phyloP scores from a whole-genome alignment of 163 green algal genomes.

The Chlorella variabilis region DNA sequence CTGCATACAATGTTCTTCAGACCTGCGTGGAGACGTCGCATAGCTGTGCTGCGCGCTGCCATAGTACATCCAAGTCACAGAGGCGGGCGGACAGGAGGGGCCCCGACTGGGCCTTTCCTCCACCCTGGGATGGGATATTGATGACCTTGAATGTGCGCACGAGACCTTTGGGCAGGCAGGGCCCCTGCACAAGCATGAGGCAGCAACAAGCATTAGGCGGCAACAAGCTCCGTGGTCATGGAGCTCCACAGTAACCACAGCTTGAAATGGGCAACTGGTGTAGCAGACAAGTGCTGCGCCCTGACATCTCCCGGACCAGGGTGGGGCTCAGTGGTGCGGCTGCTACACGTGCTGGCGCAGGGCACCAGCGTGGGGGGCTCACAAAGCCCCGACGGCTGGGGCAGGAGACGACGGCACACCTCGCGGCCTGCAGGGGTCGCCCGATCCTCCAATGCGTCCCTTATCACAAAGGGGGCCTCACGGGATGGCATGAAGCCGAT shows the following conservation, averaged over 20 bases:
- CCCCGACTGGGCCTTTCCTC: slow-evolving; percentile 31
- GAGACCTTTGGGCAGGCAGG: slow-evolving; percentile 41
- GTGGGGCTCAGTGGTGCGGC: not conserved
- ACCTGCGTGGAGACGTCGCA: slow-evolving; percentile 49
- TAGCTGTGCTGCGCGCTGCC: slow-evolving; percentile 55
- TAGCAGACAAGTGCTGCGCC: too few species aligned
- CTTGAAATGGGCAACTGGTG: not conserved
- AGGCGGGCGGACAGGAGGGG: slow-evolving; percentile 57
- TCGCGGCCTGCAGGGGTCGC: not conserved
- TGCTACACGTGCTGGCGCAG: too few species aligned
- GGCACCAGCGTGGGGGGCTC: too few species aligned
- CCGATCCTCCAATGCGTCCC: slow-evolving; percentile 11
- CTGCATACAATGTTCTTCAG: not conserved
- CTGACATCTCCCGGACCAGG: too few species aligned
- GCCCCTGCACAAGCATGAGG: not conserved
- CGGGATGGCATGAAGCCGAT: slow-evolving; percentile 27
- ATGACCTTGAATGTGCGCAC: slow-evolving; percentile 45
- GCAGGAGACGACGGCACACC: not conserved
- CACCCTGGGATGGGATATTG: slow-evolving; percentile 31
- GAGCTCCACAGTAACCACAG: not conserved
- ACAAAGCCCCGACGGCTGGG: too few species aligned
- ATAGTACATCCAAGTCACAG: slow-evolving; percentile 59
- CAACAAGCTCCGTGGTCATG: not conserved
- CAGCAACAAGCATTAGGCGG: too few species aligned
- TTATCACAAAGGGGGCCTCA: slow-evolving; percentile 14